Conservation (phyloP, 148 eudicot genomes). For the Rhododendron molle region DNA sequence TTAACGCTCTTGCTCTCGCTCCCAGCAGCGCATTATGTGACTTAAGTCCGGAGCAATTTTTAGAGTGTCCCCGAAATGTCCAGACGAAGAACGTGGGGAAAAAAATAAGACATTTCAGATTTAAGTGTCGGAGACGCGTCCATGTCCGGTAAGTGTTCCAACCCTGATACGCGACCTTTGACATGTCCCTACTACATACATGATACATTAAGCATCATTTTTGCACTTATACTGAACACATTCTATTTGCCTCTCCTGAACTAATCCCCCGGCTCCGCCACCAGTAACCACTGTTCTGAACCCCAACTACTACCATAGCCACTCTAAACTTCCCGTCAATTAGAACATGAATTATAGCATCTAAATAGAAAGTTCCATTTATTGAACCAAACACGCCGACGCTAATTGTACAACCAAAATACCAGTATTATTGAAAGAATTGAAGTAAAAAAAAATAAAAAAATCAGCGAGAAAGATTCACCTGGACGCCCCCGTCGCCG, state of each 20-base stretch:
- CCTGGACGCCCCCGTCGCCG: slow-evolving; percentile 88
- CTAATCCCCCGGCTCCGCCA: background rate
- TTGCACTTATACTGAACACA: background rate
- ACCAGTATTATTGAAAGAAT: background rate
- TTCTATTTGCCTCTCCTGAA: background rate
- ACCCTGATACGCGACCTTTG: too few species aligned
- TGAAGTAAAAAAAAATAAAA: background rate
- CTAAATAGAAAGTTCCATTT: background rate
- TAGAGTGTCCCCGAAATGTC: too few species aligned
- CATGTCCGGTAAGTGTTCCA: too few species aligned
- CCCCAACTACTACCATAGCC: background rate
- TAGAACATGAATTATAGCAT: background rate
- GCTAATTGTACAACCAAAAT: background rate
- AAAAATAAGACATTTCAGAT: too few species aligned
- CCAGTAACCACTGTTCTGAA: background rate
- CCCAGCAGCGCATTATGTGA: too few species aligned
- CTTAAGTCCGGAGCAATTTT: too few species aligned
- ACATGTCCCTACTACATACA: too few species aligned
- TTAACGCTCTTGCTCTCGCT: too few species aligned
- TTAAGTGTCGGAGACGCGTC: too few species aligned
- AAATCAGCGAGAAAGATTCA: slow-evolving; percentile 7
- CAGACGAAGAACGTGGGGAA: too few species aligned
- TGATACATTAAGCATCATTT: background rate
- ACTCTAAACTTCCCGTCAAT: background rate
- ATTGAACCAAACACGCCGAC: background rate